phyloP scores from a whole-genome alignment of 2,329 filamentous ascomycete species.

The Tolypocladium tropicale region DNA sequence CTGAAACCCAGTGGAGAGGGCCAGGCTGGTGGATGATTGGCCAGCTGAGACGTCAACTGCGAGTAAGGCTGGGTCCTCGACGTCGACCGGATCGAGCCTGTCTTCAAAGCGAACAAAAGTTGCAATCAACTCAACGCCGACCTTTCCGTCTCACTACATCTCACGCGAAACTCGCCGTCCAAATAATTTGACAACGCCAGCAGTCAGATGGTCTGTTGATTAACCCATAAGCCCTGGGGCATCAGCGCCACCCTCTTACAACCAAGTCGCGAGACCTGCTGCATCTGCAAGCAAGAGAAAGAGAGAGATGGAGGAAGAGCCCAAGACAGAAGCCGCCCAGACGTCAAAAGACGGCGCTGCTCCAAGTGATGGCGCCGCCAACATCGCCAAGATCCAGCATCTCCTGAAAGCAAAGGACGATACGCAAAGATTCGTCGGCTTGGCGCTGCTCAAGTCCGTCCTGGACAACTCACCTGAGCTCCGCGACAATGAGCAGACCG shows the following conservation, averaged over 20 bases:
- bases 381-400: slow-evolving; percentile 37
- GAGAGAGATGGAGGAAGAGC: too few species aligned
- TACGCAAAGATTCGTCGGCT: slow-evolving; percentile 57
- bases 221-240: background rate
- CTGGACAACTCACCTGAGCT: slow-evolving; percentile 50
- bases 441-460: slow-evolving; percentile 55
- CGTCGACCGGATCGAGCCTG: background rate
- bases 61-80: too few species aligned
- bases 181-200: background rate
- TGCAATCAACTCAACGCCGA: background rate
- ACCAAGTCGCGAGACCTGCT: background rate
- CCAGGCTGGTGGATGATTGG: background rate
- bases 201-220: background rate
- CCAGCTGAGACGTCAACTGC: too few species aligned
- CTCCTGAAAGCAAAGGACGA: slow-evolving; percentile 53
- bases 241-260: background rate
- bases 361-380: slow-evolving; percentile 8
- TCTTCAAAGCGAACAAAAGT: background rate
- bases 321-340: background rate
- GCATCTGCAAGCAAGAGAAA: background rate
- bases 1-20: background rate
- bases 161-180: background rate
- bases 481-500: slow-evolving; percentile 31
- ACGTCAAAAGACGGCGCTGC: slow-evolving; percentile 1
- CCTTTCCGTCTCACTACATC: background rate